Percentiles rank a stretch among this genome's conserved stretches.
phyloP scores from a whole-genome alignment of 2,329 filamentous ascomycete species.

The Sporothrix sp. region DNA sequence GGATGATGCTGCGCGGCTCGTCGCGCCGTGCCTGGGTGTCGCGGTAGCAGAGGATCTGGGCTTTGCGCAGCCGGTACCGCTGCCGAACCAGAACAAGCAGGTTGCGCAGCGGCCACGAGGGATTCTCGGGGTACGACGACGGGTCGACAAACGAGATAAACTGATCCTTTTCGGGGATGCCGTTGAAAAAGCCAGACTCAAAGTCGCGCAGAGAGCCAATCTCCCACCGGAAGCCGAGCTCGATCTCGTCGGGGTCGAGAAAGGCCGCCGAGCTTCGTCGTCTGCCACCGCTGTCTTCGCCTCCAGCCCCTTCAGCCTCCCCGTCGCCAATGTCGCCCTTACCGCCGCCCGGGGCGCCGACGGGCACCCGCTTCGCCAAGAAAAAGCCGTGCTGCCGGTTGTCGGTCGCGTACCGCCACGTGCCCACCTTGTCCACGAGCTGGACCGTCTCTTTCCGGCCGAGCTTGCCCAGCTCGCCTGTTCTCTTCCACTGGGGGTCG shows the following conservation, averaged over 20 bases:
- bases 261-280: conserved; percentile 34
- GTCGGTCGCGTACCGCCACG: conserved; percentile 78
- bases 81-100: conserved; percentile 75
- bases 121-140: conserved; percentile 77
- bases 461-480: conserved; percentile 45
- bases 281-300: conserved; percentile 23
- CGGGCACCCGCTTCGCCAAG: conserved; percentile 66
- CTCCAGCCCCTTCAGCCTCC: conserved; percentile 21
- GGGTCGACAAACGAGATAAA: conserved; percentile 87
- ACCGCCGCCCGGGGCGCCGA: conserved; percentile 22
- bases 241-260: conserved; percentile 39
- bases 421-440: conserved; percentile 74
- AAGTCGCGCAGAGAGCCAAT: conserved; percentile 67
- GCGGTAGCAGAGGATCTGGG: conserved; percentile 83
- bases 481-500: conserved; percentile 67
- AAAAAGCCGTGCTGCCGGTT: conserved; percentile 88
- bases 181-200: conserved; percentile 79
- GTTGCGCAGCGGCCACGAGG: conserved; percentile 89
- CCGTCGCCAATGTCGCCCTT: conserved; percentile 23
- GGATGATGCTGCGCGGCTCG: conserved; percentile 69
- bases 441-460: conserved; percentile 61
- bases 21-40: conserved; percentile 71
- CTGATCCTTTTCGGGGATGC: conserved; percentile 58
- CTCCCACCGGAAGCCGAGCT: conserved; percentile 62
- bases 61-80: conserved; percentile 64